A percentile compares a stretch with the other conserved stretches of the same genome.
Evolutionary conservation across 371 early-diverging fungal genomes (phyloP).

Genomic region (Amoeboradix gromovi): DNA sequence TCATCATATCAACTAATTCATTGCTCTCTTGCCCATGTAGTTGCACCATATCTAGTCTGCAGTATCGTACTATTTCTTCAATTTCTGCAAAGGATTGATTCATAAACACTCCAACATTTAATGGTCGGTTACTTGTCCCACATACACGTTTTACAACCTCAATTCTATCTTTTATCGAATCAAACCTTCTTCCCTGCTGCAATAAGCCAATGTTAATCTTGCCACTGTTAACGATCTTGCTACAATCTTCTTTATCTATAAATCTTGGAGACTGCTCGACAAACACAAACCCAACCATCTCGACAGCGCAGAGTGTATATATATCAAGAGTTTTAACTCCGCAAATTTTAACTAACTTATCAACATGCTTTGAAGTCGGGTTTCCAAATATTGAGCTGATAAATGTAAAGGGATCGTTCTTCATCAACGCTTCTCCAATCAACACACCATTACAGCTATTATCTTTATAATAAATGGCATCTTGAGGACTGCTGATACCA

Average conservation of each 20-base stretch:
- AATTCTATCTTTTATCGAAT: neutral
- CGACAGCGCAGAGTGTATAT: conserved; percentile 41
- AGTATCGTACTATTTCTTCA: conserved; percentile 22
- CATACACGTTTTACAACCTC: conserved; percentile 11
- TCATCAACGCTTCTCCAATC: conserved; percentile 84
- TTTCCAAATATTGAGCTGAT: conserved; percentile 26
- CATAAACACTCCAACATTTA: conserved; percentile 72
- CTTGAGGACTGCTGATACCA: conserved; percentile 65
- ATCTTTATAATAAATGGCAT: conserved; percentile 34
- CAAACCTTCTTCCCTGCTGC: conserved; percentile 1
- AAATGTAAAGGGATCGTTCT: conserved; percentile 36
- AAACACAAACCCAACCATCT: conserved; percentile 70
- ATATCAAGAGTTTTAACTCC: conserved; percentile 52
- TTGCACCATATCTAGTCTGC: conserved; percentile 61
- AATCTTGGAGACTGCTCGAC: conserved; percentile 20
- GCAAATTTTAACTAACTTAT: conserved; percentile 54
- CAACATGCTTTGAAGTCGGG: neutral
- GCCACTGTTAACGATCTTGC: conserved; percentile 30
- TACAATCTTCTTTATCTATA: conserved; percentile 17
- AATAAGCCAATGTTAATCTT: conserved; percentile 12
- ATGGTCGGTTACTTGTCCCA: conserved; percentile 22
- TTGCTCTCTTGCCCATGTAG: conserved; percentile 56
- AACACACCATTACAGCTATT: conserved; percentile 47
- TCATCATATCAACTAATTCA: conserved; percentile 27
- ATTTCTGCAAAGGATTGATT: conserved; percentile 48